Percentiles rank a stretch among this genome's conserved stretches.
These are phyloP conservation scores for Pisolithus marmoratus DNA, from an alignment of 768 basidiomycete species.

Conservation along the genomic window DNA sequence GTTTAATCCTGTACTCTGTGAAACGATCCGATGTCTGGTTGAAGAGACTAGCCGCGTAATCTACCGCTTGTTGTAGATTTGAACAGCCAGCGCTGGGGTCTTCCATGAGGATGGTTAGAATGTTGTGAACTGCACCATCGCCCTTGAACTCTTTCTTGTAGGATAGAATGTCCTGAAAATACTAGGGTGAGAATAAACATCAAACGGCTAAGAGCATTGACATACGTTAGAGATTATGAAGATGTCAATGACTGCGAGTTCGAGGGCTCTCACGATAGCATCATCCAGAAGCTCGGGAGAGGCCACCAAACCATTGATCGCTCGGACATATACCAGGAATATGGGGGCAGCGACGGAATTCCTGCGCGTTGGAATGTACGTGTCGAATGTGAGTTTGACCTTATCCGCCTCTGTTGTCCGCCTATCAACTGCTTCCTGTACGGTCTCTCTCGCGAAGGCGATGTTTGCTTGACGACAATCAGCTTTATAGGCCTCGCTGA, in stretches of 20 bases:
- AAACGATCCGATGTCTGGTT: conserved; percentile 5
- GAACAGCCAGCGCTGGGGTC: conserved; percentile 10
- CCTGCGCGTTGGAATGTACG: conserved; percentile 10
- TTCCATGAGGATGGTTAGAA: conserved; percentile 18
- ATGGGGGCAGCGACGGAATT: conserved; percentile 9
- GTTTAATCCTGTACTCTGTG: conserved; percentile 4
- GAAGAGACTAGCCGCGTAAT: conserved; percentile 12
- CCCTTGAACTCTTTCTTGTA: conserved; percentile 20
- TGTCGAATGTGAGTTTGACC: conserved; percentile 7
- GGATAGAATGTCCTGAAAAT: conserved; percentile 18
- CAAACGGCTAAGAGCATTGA: neutral
- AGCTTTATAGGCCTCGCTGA: neutral
- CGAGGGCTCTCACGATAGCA: conserved; percentile 9
- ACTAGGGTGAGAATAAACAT: neutral
- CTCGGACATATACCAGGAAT: conserved; percentile 13
- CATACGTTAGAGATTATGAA: conserved; percentile 13
- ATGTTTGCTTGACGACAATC: conserved; percentile 9
- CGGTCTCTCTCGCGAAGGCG: conserved; percentile 9
- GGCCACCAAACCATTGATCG: conserved; percentile 12
- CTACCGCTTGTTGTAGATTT: conserved; percentile 15
- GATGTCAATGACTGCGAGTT: conserved; percentile 9
- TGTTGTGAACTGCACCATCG: conserved; percentile 17
- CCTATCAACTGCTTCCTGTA: conserved; percentile 18
- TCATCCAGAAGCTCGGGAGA: conserved; percentile 8
- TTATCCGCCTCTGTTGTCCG: conserved; percentile 5